These are phyloP conservation scores for Aspergillus ibericus DNA, from an alignment of 2,329 filamentous ascomycete genomes.

Conservation along the genomic window DNA sequence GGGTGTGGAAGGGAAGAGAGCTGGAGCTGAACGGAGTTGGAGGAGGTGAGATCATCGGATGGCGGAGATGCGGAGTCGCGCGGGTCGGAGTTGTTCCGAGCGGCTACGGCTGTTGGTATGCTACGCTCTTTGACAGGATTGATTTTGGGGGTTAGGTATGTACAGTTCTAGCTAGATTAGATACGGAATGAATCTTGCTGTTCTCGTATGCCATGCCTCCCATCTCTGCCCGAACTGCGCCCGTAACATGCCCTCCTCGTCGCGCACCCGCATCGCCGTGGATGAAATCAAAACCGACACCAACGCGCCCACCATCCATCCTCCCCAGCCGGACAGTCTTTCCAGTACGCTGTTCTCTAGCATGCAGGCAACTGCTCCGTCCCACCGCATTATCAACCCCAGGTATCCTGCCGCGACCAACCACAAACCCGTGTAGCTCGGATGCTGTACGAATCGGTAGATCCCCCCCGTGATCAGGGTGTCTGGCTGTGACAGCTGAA, in stretches of 20 bases:
- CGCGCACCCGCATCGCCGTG: slow-evolving; percentile 39
- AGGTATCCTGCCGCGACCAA: slow-evolving; percentile 28
- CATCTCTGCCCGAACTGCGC: slow-evolving; percentile 50
- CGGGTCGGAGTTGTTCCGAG: slow-evolving; percentile 1
- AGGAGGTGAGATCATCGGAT: not conserved
- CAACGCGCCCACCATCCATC: not conserved
- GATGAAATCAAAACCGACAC: slow-evolving; percentile 12
- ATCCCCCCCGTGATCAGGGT: slow-evolving; percentile 49
- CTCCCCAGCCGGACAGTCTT: slow-evolving; percentile 17
- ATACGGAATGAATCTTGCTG: slow-evolving; percentile 52
- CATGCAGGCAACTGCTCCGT: slow-evolving; percentile 44
- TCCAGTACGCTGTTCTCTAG: slow-evolving; percentile 13
- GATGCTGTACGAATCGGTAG: slow-evolving; percentile 54
- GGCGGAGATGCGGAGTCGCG: not conserved
- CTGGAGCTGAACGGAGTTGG: not conserved
- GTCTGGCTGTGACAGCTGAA: slow-evolving; percentile 50
- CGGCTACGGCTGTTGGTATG: not conserved
- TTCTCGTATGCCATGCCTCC: slow-evolving; percentile 51
- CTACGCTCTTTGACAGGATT: not conserved
- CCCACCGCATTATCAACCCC: slow-evolving; percentile 37
- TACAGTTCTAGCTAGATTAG: slow-evolving; percentile 18
- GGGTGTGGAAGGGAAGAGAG: not conserved
- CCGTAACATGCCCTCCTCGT: slow-evolving; percentile 55
- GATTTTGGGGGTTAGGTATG: not conserved
- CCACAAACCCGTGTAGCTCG: slow-evolving; percentile 51